Percentiles rank a stretch among this genome's conserved stretches.
phyloP scores from a whole-genome alignment of 2,329 filamentous ascomycete species.

The Tolypocladium pustulatum region DNA sequence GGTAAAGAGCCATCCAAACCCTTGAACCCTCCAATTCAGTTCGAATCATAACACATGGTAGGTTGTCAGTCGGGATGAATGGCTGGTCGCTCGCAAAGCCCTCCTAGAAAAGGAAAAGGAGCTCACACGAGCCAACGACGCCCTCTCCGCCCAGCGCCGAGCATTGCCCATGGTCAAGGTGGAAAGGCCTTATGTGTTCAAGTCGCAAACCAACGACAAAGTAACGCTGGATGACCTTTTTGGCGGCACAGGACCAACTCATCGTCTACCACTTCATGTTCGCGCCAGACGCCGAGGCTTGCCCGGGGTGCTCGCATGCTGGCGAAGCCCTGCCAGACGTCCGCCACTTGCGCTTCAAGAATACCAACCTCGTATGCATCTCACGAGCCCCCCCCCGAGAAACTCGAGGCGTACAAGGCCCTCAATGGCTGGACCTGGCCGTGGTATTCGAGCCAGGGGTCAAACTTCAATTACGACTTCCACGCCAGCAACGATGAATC shows the following conservation, averaged over 20 bases:
- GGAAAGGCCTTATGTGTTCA: slow-evolving; percentile 24
- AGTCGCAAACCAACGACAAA: slow-evolving; percentile 14
- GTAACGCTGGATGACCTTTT: slow-evolving; percentile 21
- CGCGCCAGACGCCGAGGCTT: slow-evolving; percentile 20
- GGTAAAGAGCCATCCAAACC: not conserved
- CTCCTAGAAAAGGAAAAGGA: slow-evolving; percentile 25
- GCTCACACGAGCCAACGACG: slow-evolving; percentile 16
- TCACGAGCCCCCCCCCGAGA: slow-evolving; percentile 25
- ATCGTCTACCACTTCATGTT: slow-evolving; percentile 39
- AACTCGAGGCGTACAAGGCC: slow-evolving; percentile 24
- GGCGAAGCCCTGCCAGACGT: slow-evolving; percentile 27
- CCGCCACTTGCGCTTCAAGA: slow-evolving; percentile 23
- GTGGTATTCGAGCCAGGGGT: slow-evolving; percentile 25
- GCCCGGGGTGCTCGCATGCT: slow-evolving; percentile 26
- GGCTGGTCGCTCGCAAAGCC: slow-evolving; percentile 20
- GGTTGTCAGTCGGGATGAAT: slow-evolving; percentile 22
- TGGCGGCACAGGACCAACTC: slow-evolving; percentile 21
- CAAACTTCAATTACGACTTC: slow-evolving; percentile 30
- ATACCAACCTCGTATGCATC: slow-evolving; percentile 26
- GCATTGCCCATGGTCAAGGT: slow-evolving; percentile 29
- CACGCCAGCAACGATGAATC: slow-evolving; percentile 21
- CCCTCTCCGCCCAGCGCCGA: slow-evolving; percentile 18
- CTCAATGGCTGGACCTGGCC: slow-evolving; percentile 29
- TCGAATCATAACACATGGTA: slow-evolving; percentile 1
- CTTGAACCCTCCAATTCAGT: accelerated